Base-by-base conservation (phyloP, 2,329 filamentous ascomycete species). In the Aureobasidium uvarum region DNA sequence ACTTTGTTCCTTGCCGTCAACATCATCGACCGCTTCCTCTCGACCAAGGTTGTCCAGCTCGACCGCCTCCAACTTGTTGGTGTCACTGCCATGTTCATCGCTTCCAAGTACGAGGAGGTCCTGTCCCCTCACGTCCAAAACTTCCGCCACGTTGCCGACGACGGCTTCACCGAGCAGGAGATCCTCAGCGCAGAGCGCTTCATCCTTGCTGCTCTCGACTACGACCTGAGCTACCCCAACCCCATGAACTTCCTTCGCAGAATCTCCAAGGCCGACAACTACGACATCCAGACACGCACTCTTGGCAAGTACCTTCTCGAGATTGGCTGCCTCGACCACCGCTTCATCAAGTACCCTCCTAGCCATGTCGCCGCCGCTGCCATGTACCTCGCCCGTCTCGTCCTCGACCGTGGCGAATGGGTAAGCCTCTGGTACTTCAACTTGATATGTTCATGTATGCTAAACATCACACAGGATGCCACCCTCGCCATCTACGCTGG, bases 241-340 rank as follows among this genome's bases (percentile, higher is more conserved):
- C 95, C 95, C 25, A 99, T 99, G 95, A 99, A 99, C 85, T 99
- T 99, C 82, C 86, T 99, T 67, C 91, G 95, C 70, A 91, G 96
- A 71, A 96, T 99, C 78, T 98, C 94, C 68, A 99, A 99, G 84
- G 96, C 95, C 74, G 96, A 99, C 81, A 95, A 96, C 83, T 99
- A 99, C 80, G 94, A 99, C 78, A 96, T 98, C 73, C 92, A 97
- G 78, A 96, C 93, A 67, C 91, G 95, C 73, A 99, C 95, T 54
- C 86, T 99, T 67, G 95, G 92, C 77, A 99, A 99, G 81, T 99
- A 98, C 77, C 84, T 99, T 55, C 92, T 96, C 81, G 95, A 99
- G 81, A 97, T 99, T 74, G 95, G 92, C 77, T 86, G 97, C 70
- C 84, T 99, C 33, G 95, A 99, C 74, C 91, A 98, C 77, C 89